Base-by-base conservation (phyloP, 1,139 yeast genomes). In the Candida gigantensis region DNA sequence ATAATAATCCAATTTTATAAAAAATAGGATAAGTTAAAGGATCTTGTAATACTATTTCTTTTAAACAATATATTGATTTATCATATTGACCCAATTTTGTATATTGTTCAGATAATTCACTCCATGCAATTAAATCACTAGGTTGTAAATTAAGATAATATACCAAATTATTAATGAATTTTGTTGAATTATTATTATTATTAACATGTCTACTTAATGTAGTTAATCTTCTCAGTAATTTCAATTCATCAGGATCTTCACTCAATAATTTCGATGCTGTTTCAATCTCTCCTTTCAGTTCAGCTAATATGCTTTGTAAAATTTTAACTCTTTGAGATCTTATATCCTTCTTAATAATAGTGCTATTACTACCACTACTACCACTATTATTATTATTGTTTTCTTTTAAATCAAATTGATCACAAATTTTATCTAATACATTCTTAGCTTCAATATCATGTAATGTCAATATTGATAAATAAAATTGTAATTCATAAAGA, bases 1-100 rank as follows among this genome's bases (percentile, higher is more conserved):
- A 30, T 4, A 48, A 46, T 29, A 64, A 45, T 2, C 88, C 95
- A 15, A 82, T 62, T 38, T 77, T 68, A 25, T 82, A 78, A 65
- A 79, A 84, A 6, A 84, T 72, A 39, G 81, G 78, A 60, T 84
- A 88, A 9, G 94, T 94, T 43, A 69, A 68, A 2, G 97, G 96
- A 38, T 72, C 72, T 16, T 77, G 69, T 25, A 86, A 51, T 15
- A 89, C 58, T 1, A 85, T 74, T 52, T 90, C 96, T 51, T 86
- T 80, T 28, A 76, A 70, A 41, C 87, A 72, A 53, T 72, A 79
- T 6, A 84, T 70, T 0, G 94, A 82, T 50, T 81, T 79, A 21
- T 77, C 81, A 49, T 76, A 81, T 48, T 81, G 79, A 1, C 89
- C 89, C n/a, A 71, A 46, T 7, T 62, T 55, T 24, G 60, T 59